Conservation (phyloP, 1,139 yeast genomes). For the Geotrichum reessii region DNA sequence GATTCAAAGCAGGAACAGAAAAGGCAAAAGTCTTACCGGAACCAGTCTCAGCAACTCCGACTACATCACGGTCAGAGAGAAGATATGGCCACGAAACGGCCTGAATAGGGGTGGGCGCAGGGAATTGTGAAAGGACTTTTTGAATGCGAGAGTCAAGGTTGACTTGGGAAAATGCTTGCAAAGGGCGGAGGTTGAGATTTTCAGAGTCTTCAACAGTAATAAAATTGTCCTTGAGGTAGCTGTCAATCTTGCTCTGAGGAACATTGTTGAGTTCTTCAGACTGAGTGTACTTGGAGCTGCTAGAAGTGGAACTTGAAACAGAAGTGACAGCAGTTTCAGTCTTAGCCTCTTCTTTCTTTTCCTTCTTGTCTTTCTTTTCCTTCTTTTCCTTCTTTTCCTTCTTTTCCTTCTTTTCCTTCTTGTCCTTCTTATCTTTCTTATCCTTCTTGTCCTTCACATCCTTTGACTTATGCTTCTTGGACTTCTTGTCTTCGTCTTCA, state of each 20-base stretch:
- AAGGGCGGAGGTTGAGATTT: slow-evolving; percentile 52
- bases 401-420: slow-evolving; percentile 24
- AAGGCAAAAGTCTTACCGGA: slow-evolving; percentile 97
- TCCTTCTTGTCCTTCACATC: slow-evolving; percentile 22
- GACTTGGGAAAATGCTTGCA: slow-evolving; percentile 61
- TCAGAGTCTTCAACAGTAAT: slow-evolving; percentile 72
- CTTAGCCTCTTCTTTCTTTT: slow-evolving; percentile 38
- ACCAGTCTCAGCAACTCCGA: slow-evolving; percentile 98
- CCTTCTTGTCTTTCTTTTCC: slow-evolving; percentile 46
- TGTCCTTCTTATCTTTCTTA: slow-evolving; percentile 25
- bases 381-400: slow-evolving; percentile 43
- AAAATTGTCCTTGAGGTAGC: slow-evolving; percentile 63
- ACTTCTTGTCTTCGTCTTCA: slow-evolving; percentile 14
- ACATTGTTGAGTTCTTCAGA: slow-evolving; percentile 11
- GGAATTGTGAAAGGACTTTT: slow-evolving; percentile 59
- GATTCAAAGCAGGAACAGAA: slow-evolving; percentile 93
- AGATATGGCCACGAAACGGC: slow-evolving; percentile 96
- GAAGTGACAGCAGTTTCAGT: slow-evolving; percentile 10
- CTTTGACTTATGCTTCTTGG: slow-evolving; percentile 19
- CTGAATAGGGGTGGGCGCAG: slow-evolving; percentile 94
- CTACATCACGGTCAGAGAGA: slow-evolving; percentile 72
- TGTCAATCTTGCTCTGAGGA: slow-evolving; percentile 53
- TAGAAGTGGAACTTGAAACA: background rate
- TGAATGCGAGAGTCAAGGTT: slow-evolving; percentile 52
- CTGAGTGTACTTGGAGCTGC: slow-evolving; percentile 8